Conservation (phyloP, 345 rosid species). For the Stellera chamaejasme region DNA sequence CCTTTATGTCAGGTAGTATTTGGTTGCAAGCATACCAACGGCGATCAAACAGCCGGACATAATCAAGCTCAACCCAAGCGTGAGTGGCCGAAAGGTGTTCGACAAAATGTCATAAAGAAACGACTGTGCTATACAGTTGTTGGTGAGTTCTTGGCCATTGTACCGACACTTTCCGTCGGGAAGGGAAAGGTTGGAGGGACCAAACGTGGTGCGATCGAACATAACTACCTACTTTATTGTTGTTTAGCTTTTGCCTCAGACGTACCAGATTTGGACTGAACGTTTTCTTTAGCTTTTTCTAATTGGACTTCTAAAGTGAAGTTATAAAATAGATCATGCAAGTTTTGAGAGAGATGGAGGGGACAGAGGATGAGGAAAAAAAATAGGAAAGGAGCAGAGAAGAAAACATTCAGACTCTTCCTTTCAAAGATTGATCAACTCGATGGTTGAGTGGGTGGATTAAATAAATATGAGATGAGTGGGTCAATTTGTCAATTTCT, state of each 20-base stretch:
- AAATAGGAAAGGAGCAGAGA: too few relatives aligned
- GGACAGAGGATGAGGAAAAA: too few relatives aligned
- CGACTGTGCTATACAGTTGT: constrained; percentile 77
- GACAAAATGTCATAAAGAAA: constrained; percentile 50
- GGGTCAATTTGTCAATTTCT: too few relatives aligned
- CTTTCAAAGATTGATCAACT: too few relatives aligned
- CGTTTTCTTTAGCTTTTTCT: too few relatives aligned
- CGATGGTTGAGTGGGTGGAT: too few relatives aligned
- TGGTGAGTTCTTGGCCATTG: constrained; percentile 19
- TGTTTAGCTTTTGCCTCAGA: constrained; percentile 19
- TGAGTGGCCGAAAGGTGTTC: constrained; percentile 54
- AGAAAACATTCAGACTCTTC: too few relatives aligned
- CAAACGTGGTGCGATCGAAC: constrained; percentile 78
- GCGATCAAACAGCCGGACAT: constrained; percentile 26
- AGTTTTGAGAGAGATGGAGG: too few relatives aligned
- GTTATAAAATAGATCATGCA: too few relatives aligned
- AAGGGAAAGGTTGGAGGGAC: constrained; percentile 59
- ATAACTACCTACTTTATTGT: constrained; percentile 55
- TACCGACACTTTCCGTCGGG: constrained; percentile 42
- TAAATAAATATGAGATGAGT: too few relatives aligned
- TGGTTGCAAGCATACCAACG: constrained; percentile 85
- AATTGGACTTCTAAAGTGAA: too few relatives aligned
- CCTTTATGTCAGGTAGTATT: constrained; percentile 65
- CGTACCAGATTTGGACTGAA: too few relatives aligned
- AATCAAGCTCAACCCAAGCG: constrained; percentile 55